phyloP scores from a whole-genome alignment of 2,329 filamentous ascomycete species.

The Talaromyces sp. region DNA sequence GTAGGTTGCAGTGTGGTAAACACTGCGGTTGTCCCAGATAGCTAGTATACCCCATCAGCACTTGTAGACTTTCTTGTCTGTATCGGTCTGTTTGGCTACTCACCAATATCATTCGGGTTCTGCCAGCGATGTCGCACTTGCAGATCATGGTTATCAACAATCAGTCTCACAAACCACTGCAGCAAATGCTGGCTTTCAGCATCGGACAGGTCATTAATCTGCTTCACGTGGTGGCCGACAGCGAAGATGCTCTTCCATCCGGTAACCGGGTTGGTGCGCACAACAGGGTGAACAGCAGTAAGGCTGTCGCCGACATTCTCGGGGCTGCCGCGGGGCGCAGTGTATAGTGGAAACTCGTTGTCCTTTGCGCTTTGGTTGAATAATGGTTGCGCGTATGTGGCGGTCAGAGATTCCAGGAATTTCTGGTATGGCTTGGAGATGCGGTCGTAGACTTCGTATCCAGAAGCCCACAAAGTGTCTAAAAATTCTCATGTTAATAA shows the following conservation, averaged over 20 bases:
- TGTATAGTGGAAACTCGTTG: conserved; percentile 25
- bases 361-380: conserved; percentile 27
- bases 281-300: conserved; percentile 37
- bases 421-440: conserved; percentile 31
- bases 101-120: conserved; percentile 38
- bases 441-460: conserved; percentile 40
- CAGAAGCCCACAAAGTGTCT: conserved; percentile 42
- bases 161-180: conserved; percentile 30
- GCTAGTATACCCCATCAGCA: conserved; percentile 25
- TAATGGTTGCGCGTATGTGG: conserved; percentile 25
- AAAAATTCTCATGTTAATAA: neutral
- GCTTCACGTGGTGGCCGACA: conserved; percentile 24
- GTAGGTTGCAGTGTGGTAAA: conserved; percentile 39
- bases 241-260: conserved; percentile 36
- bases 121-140: conserved; percentile 36
- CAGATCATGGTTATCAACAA: conserved; percentile 38
- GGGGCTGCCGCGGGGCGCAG: conserved; percentile 43
- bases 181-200: conserved; percentile 29
- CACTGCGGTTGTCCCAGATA: conserved; percentile 56
- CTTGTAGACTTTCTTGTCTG: neutral
- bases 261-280: conserved; percentile 50
- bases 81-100: neutral
- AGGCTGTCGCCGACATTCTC: conserved; percentile 53
- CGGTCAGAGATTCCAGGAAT: conserved; percentile 29
- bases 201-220: conserved; percentile 27